phyloP scores from a whole-genome alignment of 1,284 basidiomycete species.

The Tetrapyrgos nigripes region DNA sequence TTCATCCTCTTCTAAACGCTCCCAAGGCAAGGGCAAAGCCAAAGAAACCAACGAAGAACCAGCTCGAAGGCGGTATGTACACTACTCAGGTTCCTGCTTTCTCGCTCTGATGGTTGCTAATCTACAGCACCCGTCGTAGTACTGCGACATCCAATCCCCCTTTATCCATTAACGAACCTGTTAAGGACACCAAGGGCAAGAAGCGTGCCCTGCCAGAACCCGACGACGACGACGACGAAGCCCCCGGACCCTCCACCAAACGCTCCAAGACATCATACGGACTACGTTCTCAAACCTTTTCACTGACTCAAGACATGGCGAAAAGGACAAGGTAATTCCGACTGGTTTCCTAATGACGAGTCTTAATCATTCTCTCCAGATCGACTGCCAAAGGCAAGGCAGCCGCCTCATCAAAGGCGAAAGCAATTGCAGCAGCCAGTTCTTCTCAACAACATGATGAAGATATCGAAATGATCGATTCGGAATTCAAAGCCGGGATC shows the following conservation, averaged over 20 bases:
- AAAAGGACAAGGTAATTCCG: conserved; percentile 66
- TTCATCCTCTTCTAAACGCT: conserved; percentile 59
- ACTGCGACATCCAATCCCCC: conserved; percentile 52
- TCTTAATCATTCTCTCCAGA: conserved; percentile 33
- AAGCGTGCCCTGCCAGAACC: conserved; percentile 80
- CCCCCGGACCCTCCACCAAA: conserved; percentile 57
- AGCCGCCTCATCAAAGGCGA: conserved; percentile 57
- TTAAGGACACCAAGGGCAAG: conserved; percentile 80
- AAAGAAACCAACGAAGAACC: conserved; percentile 62
- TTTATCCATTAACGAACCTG: conserved; percentile 77
- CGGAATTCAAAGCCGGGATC: conserved; percentile 64
- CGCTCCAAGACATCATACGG: conserved; percentile 68
- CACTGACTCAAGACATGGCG: conserved; percentile 64
- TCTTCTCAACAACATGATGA: conserved; percentile 70
- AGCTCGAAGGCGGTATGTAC: conserved; percentile 68
- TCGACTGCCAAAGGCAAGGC: conserved; percentile 67
- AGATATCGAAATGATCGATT: conserved; percentile 79
- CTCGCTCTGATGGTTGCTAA: conserved; percentile 23
- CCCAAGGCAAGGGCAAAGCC: conserved; percentile 64
- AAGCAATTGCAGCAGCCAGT: conserved; percentile 59
- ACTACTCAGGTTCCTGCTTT: conserved; percentile 25
- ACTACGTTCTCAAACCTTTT: conserved; percentile 62
- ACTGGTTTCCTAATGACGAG: conserved; percentile 16
- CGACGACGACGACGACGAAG: conserved; percentile 67
- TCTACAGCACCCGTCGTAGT: conserved; percentile 61